Evolutionary conservation across 805 yeast genomes (phyloP).

Genomic region (Wickerhamomyces chaumierensis): DNA sequence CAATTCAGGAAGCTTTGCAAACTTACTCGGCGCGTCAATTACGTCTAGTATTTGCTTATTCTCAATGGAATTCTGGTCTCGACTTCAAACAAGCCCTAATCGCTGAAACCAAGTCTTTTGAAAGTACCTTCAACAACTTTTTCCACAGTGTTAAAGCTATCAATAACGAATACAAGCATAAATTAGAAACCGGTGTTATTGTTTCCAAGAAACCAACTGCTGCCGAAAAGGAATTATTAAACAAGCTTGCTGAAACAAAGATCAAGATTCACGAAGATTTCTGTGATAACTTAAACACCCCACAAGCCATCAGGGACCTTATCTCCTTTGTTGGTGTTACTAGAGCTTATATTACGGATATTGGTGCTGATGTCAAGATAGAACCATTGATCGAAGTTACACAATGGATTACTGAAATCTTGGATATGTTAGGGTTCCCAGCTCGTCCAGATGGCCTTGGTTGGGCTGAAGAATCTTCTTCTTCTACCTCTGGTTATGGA

Average conservation of each 20-base stretch:
- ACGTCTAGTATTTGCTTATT: slow-evolving; percentile 81
- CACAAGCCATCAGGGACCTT: slow-evolving; percentile 55
- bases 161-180: slow-evolving; percentile 49
- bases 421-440: slow-evolving; percentile 68
- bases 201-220: slow-evolving; percentile 51
- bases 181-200: slow-evolving; percentile 33
- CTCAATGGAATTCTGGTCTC: slow-evolving; percentile 85
- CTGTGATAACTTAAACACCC: slow-evolving; percentile 81
- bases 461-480: slow-evolving; percentile 44
- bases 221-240: slow-evolving; percentile 44
- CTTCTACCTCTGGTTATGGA: slow-evolving; percentile 13
- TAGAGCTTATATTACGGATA: slow-evolving; percentile 61
- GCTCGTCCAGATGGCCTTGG: slow-evolving; percentile 64
- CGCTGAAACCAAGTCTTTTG: slow-evolving; percentile 66
- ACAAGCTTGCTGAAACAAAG: slow-evolving; percentile 40
- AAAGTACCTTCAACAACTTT: slow-evolving; percentile 66
- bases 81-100: slow-evolving; percentile 83
- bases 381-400: slow-evolving; percentile 60
- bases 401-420: slow-evolving; percentile 58
- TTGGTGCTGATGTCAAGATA: slow-evolving; percentile 39
- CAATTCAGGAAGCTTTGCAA: slow-evolving; percentile 80
- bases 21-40: slow-evolving; percentile 70
- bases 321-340: slow-evolving; percentile 58
- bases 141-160: slow-evolving; percentile 83
- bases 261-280: slow-evolving; percentile 61